Conservation (phyloP, 2,329 filamentous ascomycete genomes). For the Ceratocystis destructans region DNA sequence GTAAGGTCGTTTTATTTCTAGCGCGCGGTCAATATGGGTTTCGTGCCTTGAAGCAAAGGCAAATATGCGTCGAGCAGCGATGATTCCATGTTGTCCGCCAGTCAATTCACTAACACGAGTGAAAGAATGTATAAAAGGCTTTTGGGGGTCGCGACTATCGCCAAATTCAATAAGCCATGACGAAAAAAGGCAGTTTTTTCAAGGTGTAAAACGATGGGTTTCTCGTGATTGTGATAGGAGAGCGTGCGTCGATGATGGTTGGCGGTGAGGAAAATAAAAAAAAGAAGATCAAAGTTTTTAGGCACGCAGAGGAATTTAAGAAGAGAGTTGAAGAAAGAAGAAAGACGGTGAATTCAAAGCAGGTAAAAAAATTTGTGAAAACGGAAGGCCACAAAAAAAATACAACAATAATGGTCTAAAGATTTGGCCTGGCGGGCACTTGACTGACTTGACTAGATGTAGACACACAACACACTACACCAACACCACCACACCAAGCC, state of each 20-base stretch:
- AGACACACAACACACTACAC: not conserved
- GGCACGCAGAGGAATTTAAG: conserved; percentile 7
- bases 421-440: not conserved
- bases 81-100: too few species aligned
- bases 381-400: conserved; percentile 1
- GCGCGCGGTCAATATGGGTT: too few species aligned
- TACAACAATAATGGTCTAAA: conserved; percentile 9
- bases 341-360: conserved; percentile 1
- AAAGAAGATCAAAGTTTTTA: not conserved
- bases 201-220: not conserved
- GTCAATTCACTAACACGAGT: too few species aligned
- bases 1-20: too few species aligned
- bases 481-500: not conserved
- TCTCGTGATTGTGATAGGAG: too few species aligned
- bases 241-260: not conserved
- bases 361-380: conserved; percentile 5
- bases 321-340: not conserved
- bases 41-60: too few species aligned
- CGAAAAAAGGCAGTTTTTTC: not conserved
- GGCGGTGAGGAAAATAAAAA: not conserved
- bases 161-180: not conserved
- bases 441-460: not conserved
- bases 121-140: too few species aligned
- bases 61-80: too few species aligned
- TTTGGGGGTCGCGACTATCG: too few species aligned